Percentiles rank a stretch among this genome's conserved stretches.
phyloP scores from a whole-genome alignment of 2,329 filamentous ascomycete genomes.

The Aspergillus pseudoviridinutans region DNA sequence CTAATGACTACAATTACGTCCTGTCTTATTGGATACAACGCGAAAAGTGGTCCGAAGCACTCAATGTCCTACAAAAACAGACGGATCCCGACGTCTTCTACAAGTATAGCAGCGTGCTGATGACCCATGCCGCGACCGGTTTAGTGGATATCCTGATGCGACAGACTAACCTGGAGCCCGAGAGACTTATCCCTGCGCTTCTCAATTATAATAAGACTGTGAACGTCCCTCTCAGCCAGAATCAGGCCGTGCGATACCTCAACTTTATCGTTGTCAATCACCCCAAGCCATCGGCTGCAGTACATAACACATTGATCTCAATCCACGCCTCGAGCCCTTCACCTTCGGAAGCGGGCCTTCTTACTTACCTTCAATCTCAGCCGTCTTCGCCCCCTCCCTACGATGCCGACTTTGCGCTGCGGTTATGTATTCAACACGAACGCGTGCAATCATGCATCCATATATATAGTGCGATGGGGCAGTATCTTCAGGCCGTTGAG shows the following conservation, averaged over 20 bases:
- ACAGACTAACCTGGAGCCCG: constrained; percentile 76
- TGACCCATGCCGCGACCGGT: constrained; percentile 80
- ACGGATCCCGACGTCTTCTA: constrained; percentile 92
- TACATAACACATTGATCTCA: constrained; percentile 95
- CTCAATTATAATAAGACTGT: constrained; percentile 83
- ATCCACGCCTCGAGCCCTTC: constrained; percentile 87
- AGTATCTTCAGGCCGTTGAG: constrained; percentile 89
- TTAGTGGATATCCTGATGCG: constrained; percentile 95
- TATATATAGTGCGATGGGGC: constrained; percentile 94
- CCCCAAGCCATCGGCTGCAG: constrained; percentile 74
- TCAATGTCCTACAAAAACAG: constrained; percentile 88
- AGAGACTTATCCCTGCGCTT: constrained; percentile 86
- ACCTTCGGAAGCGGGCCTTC: constrained; percentile 75
- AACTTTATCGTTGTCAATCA: constrained; percentile 84
- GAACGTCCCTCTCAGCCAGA: constrained; percentile 64
- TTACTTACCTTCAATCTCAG: constrained; percentile 87
- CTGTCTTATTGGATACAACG: constrained; percentile 96
- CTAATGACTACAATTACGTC: constrained; percentile 92
- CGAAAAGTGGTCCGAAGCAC: constrained; percentile 83
- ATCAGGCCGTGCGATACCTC: constrained; percentile 91
- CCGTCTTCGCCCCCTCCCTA: constrained; percentile 80
- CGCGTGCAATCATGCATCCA: constrained; percentile 92
- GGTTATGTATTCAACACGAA: constrained; percentile 90
- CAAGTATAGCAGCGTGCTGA: constrained; percentile 93
- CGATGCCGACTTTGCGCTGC: constrained; percentile 92